Conservation (phyloP, 1,284 basidiomycete genomes). For the Ustilago lituana region DNA sequence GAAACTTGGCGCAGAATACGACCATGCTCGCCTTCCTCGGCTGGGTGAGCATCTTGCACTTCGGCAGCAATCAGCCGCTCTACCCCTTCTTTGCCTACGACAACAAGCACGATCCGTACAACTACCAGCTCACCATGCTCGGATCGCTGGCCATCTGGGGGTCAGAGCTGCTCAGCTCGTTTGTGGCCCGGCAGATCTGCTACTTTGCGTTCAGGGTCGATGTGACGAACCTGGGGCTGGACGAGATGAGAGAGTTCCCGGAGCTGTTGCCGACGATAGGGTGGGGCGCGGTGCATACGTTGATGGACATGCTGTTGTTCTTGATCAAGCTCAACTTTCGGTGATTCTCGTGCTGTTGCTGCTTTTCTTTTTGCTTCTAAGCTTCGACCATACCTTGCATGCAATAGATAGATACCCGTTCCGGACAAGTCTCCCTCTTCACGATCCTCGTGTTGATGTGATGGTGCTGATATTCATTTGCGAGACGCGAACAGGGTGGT, state of each 20-base stretch:
- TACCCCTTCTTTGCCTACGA: constrained; percentile 73
- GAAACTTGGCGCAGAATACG: constrained; percentile 73
- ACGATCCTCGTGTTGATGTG: background rate
- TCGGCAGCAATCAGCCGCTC: constrained; percentile 71
- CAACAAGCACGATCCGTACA: constrained; percentile 71
- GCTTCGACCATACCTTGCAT: background rate
- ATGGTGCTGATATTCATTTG: background rate
- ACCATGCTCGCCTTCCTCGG: constrained; percentile 70
- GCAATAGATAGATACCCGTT: constrained; percentile 9
- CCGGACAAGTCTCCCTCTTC: no score
- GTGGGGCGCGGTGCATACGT: constrained; percentile 71
- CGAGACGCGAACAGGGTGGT: no score
- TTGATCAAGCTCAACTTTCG: constrained; percentile 64
- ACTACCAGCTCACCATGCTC: constrained; percentile 71
- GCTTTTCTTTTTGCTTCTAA: background rate
- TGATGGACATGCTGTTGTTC: constrained; percentile 72
- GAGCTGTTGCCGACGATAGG: constrained; percentile 68
- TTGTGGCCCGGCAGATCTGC: constrained; percentile 70
- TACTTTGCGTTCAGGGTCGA: constrained; percentile 69
- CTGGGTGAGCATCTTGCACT: constrained; percentile 71
- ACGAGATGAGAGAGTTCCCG: constrained; percentile 72
- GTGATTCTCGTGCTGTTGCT: constrained; percentile 4
- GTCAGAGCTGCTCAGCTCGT: constrained; percentile 70
- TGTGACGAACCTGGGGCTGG: constrained; percentile 70
- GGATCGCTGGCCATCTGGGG: constrained; percentile 72